phyloP scores from a whole-genome alignment of 805 yeast genomes.

The Saturnispora bothae region DNA sequence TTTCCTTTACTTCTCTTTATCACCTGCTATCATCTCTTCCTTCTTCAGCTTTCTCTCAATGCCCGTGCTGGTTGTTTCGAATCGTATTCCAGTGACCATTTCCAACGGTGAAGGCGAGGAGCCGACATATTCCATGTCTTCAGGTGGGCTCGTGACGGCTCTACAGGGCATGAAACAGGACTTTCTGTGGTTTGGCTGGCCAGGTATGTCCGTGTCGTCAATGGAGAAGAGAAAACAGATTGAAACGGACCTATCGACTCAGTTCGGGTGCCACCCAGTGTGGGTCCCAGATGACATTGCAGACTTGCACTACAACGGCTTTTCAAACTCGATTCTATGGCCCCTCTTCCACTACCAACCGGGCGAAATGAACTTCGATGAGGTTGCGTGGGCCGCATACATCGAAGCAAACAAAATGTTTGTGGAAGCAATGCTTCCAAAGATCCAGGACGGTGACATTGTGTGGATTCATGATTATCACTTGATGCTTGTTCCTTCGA shows the following conservation, averaged over 20 bases:
- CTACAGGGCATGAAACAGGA: slow-evolving; percentile 82
- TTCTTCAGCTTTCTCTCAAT: not conserved
- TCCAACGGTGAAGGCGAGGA: slow-evolving; percentile 44
- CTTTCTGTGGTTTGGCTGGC: slow-evolving; percentile 99
- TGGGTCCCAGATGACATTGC: slow-evolving; percentile 83
- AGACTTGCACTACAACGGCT: slow-evolving; percentile 93
- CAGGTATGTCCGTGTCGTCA: slow-evolving; percentile 79
- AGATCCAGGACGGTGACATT: slow-evolving; percentile 71
- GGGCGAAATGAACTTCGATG: slow-evolving; percentile 97
- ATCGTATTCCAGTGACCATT: slow-evolving; percentile 91
- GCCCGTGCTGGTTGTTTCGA: slow-evolving; percentile 76
- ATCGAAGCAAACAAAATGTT: slow-evolving; percentile 82
- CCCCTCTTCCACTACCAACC: slow-evolving; percentile 98
- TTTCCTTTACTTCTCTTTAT: not conserved
- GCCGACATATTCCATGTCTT: slow-evolving; percentile 65
- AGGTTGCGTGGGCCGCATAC: slow-evolving; percentile 95
- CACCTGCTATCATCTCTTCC: too few species aligned
- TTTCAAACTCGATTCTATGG: slow-evolving; percentile 91
- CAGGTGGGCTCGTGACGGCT: slow-evolving; percentile 96
- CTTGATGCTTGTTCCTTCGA: slow-evolving; percentile 85
- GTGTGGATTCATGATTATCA: slow-evolving; percentile 99
- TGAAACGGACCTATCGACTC: slow-evolving; percentile 54
- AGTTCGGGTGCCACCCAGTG: slow-evolving; percentile 86
- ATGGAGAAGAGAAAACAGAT: slow-evolving; percentile 55
- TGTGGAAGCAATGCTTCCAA: slow-evolving; percentile 60